Base-by-base conservation (phyloP, 2,329 filamentous ascomycete species). In the Trichoderma endophyticum region DNA sequence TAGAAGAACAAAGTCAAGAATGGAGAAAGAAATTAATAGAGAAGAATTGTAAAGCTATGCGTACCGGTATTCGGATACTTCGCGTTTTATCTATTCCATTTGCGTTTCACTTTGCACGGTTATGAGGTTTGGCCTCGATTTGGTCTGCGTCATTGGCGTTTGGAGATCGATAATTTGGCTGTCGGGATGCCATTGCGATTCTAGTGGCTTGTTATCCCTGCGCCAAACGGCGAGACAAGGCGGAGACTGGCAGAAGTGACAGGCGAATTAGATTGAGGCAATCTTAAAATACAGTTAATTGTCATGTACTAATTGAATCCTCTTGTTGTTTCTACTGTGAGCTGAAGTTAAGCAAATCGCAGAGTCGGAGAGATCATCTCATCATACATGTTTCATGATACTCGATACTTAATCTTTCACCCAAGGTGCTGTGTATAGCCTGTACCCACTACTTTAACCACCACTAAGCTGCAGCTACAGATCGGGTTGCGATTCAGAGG, bases 121-220 rank as follows among this genome's bases (percentile, higher is more conserved):
- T 61, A 6, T 54, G 32, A 34, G 24, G 24, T 66, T 60, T 24
- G 69, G 72, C 62, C 69, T 74, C 80, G 80, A 82, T 81, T 74
- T 74, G 70, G 75, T 75, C 74, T 75, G 75, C 75, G 77, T 78
- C 75, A 80, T 80, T 72, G 75, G 60, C 73, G 74, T 70, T 73
- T 76, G 71, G 72, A 73, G 80, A 82, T 82, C 80, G 79, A 65
- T 34, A 6, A 24, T 72, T 70, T 59, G 24, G 28, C 61, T 62
- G 71, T 70, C 70, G 70, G 32, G 28, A 32, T n/a, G 39, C 32
- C 66, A 24, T 14, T 39, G 43, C 54, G 66, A 72, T 73, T 73
- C 59, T 28, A 61, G 73, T 74, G 73, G 73, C 73, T 73, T 72
- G 48, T 32, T 39, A 72, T 59, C 71, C 66, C 67, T 72, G 71